Evolutionary conservation across 169 alveolate species (phyloP), one percentile per base, ranked within the genome.

Genomic region (Babesia ovis): DNA sequence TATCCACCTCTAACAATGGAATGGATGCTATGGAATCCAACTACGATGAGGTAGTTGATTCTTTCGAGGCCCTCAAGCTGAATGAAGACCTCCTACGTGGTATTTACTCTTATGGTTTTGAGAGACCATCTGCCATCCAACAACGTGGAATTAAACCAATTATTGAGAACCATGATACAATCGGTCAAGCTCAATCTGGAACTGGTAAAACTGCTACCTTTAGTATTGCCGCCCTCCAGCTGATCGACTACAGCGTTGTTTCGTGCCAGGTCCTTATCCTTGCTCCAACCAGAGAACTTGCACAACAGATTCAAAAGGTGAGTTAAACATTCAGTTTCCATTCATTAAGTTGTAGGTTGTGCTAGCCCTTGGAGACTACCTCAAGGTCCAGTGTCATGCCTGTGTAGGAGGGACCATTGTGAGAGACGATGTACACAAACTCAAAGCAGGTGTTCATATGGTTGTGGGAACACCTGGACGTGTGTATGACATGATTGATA

Each of bases 381-480:
- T 92, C 42, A 87, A 90, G 53, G 93, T 95, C 25, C 94, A 94
- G 58, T 90, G 98, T 74, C 98, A 96, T 83, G 98, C 99, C 20
- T 95, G 99, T 71, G 96, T 97, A 22, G 99, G 99, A 20, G 99
- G 99, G 22, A 98, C 99, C n/a, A 95, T 91, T 32, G 97, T 97
- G 46, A 91, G 98, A 68, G 99, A 97, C 53, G 99, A 98, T 75
- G 95, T 96, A 66, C 93, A 94, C 81, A 94, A 90, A 56, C 92
- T 98, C 58, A 92, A 94, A 80, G 95, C 91, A 46, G 99, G 99
- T 16, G 99, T 96, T n/a, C 99, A 98, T 89, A 94, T 98, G 72
- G 98, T 98, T 12, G 98, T 98, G 50, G 99, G 99, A 4, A 98
- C 99, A 25, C 99, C 99, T 14, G 99, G 99, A 18, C 95, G 99